Evolutionary conservation across 2,329 filamentous ascomycete species (phyloP).

Genomic region (Beauveria sp.): DNA sequence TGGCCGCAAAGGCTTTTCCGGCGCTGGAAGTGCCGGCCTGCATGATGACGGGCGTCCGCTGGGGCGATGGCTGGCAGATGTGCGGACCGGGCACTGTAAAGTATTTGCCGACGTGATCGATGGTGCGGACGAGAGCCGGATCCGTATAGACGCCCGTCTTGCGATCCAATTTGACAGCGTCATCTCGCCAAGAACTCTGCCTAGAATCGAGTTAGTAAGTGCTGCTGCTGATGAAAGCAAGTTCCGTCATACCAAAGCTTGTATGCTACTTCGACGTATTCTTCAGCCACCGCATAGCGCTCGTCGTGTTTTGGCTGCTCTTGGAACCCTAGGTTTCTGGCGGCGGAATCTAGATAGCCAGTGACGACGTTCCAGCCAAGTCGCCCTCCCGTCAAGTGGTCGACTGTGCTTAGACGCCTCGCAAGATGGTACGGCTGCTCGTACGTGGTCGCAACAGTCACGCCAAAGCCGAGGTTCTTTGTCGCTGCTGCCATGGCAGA

Average conservation of each 20-base stretch:
- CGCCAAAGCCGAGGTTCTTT: constrained; percentile 58
- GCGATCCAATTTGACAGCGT: constrained; percentile 50
- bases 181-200: constrained; percentile 48
- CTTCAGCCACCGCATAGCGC: constrained; percentile 52
- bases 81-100: constrained; percentile 53
- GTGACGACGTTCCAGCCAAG: constrained; percentile 51
- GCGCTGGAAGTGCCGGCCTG: constrained; percentile 57
- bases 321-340: constrained; percentile 51
- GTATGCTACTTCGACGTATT: constrained; percentile 50
- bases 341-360: constrained; percentile 59
- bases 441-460: constrained; percentile 61
- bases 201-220: constrained; percentile 12
- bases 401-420: constrained; percentile 55
- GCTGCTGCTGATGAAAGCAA: not conserved
- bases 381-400: constrained; percentile 59
- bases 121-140: constrained; percentile 45
- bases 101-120: constrained; percentile 55
- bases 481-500: constrained; percentile 63
- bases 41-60: constrained; percentile 56
- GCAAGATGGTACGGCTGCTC: constrained; percentile 63
- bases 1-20: constrained; percentile 53
- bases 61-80: constrained; percentile 53
- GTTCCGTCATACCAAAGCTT: constrained; percentile 42
- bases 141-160: constrained; percentile 40
- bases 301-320: constrained; percentile 43